These are phyloP conservation scores for Coniochaeta ligniaria DNA, from an alignment of 2,329 filamentous ascomycete genomes.

Conservation along the genomic window DNA sequence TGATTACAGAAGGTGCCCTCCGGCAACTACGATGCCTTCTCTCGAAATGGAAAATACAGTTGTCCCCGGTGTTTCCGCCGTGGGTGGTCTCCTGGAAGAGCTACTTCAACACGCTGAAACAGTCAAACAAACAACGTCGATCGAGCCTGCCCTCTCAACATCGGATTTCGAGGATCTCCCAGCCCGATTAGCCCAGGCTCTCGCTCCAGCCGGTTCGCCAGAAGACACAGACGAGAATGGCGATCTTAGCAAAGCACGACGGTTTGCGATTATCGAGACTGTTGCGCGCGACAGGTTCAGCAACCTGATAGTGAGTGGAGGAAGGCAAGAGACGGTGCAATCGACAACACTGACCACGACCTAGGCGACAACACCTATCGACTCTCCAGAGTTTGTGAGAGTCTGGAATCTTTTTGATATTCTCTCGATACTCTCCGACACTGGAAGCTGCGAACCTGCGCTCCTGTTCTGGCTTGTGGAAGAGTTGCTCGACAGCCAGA, in stretches of 20 bases:
- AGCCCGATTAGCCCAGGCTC: conserved; percentile 32
- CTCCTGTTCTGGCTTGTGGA: conserved; percentile 88
- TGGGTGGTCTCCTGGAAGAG: conserved; percentile 45
- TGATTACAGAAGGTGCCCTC: not conserved
- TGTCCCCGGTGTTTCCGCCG: conserved; percentile 45
- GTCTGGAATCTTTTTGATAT: conserved; percentile 95
- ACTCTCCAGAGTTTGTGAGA: conserved; percentile 68
- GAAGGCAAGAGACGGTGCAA: not conserved
- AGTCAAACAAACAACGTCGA: conserved; percentile 49
- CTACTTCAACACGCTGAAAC: conserved; percentile 52
- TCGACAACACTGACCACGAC: conserved; percentile 6
- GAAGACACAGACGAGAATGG: conserved; percentile 18
- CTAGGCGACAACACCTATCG: conserved; percentile 68
- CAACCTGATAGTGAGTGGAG: conserved; percentile 59
- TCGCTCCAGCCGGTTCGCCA: conserved; percentile 19
- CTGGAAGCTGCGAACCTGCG: conserved; percentile 68
- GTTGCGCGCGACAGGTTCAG: conserved; percentile 78
- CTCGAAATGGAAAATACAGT: conserved; percentile 36
- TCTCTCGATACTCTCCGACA: conserved; percentile 79
- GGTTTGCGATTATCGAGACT: conserved; percentile 71
- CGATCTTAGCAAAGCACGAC: conserved; percentile 39
- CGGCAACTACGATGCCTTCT: conserved; percentile 39
- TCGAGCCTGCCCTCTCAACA: conserved; percentile 72
- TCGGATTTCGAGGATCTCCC: conserved; percentile 51
- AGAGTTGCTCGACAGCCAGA: conserved; percentile 92